Conservation (phyloP, 495 filamentous ascomycete species). For the Aspergillus homomorphus region DNA sequence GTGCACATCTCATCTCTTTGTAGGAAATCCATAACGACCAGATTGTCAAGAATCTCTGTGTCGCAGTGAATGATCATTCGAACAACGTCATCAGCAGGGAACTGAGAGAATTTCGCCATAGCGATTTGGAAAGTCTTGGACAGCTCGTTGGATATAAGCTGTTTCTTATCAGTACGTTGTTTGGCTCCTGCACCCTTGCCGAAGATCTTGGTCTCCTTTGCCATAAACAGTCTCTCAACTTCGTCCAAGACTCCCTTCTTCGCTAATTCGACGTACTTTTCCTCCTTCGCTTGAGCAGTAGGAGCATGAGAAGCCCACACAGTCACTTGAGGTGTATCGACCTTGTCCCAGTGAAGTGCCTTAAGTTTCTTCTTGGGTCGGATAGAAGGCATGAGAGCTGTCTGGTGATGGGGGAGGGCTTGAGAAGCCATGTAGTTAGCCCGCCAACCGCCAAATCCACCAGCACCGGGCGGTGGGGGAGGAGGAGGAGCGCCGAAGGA, state of each 20-base stretch:
- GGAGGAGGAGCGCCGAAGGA: conserved; percentile 47
- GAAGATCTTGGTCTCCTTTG: conserved; percentile 92
- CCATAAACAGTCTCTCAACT: conserved; percentile 95
- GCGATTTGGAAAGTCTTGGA: conserved; percentile 92
- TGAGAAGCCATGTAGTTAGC: conserved; percentile 49
- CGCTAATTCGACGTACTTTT: conserved; percentile 89
- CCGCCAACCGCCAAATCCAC: conserved; percentile 56
- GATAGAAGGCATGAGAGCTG: conserved; percentile 65
- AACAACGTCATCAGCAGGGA: conserved; percentile 75
- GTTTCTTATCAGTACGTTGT: conserved; percentile 92
- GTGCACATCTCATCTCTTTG: conserved; percentile 87
- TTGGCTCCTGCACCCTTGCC: conserved; percentile 55
- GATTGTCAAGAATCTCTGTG: conserved; percentile 82
- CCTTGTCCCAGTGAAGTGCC: conserved; percentile 98
- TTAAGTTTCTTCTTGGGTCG: conserved; percentile 99
- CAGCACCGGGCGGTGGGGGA: conserved; percentile 56
- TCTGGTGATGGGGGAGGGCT: conserved; percentile 35
- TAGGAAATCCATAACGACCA: conserved; percentile 96
- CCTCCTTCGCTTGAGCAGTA: conserved; percentile 79
- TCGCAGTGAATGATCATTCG: conserved; percentile 97
- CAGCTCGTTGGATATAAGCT: conserved; percentile 88
- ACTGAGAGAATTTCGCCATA: conserved; percentile 81
- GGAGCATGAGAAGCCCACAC: conserved; percentile 90
- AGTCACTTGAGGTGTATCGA: conserved; percentile 88
- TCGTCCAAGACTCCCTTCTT: conserved; percentile 94